These are phyloP conservation scores for Calocybe cyanea DNA, from an alignment of 768 basidiomycete species.

Conservation along the genomic window DNA sequence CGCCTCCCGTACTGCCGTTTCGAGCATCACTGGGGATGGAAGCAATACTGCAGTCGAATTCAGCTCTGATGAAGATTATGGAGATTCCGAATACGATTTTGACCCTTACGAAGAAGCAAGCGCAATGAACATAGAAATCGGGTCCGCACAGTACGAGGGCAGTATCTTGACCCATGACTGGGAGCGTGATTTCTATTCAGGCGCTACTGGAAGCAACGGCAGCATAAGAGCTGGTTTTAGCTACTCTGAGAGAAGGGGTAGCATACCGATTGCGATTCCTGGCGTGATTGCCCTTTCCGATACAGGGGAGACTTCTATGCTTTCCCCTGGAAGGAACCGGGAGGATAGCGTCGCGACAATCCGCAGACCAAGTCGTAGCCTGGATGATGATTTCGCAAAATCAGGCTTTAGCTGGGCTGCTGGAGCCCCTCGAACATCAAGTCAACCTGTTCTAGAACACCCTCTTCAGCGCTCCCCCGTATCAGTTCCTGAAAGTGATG, in stretches of 20 bases:
- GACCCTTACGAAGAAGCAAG: conserved; percentile 35
- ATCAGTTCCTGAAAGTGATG: conserved; percentile 49
- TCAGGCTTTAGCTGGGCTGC: conserved; percentile 5
- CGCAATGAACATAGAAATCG: conserved; percentile 35
- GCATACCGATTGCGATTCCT: conserved; percentile 61
- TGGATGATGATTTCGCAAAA: conserved; percentile 41
- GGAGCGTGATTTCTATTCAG: conserved; percentile 20
- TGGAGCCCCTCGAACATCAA: background rate
- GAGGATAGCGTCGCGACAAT: conserved; percentile 57
- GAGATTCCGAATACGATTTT: conserved; percentile 31
- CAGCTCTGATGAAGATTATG: conserved; percentile 46
- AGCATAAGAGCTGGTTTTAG: conserved; percentile 15
- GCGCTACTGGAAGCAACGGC: conserved; percentile 21
- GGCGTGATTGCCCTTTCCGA: conserved; percentile 21
- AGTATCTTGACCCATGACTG: conserved; percentile 21
- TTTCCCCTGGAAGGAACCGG: conserved; percentile 36
- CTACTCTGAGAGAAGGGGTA: conserved; percentile 40
- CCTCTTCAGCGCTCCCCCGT: conserved; percentile 25
- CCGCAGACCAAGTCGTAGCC: conserved; percentile 58
- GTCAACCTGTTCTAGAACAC: conserved; percentile 6
- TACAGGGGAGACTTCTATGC: conserved; percentile 13
- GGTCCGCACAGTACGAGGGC: conserved; percentile 32
- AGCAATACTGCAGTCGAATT: conserved; percentile 32
- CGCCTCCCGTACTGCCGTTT: conserved; percentile 22
- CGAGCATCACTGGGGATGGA: conserved; percentile 20